phyloP scores from a whole-genome alignment of 495 filamentous ascomycete genomes.

The Ramalina peruviana region DNA sequence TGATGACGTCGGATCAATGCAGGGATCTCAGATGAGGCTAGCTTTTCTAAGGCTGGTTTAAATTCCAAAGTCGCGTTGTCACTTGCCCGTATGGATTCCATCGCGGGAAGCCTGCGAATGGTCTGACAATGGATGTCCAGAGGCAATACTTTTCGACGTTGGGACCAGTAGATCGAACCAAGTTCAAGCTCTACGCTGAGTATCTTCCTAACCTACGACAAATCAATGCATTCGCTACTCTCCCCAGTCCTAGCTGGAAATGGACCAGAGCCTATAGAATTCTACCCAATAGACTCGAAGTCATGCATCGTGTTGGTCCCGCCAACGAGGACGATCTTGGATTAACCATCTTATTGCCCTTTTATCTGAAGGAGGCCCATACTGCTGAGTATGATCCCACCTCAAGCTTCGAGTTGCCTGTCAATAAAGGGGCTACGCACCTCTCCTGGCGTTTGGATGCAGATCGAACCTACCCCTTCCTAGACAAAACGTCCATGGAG shows the following conservation, averaged over 20 bases:
- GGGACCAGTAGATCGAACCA: not conserved
- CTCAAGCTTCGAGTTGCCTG: slow-evolving; percentile 54
- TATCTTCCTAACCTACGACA: slow-evolving; percentile 76
- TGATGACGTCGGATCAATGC: too few species aligned
- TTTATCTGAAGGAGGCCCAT: slow-evolving; percentile 25
- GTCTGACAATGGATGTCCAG: too few species aligned
- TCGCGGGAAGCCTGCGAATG: too few species aligned
- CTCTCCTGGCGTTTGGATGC: slow-evolving; percentile 8
- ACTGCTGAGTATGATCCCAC: too few species aligned
- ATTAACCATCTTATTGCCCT: slow-evolving; percentile 4
- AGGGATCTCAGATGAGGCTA: too few species aligned
- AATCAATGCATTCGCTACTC: slow-evolving; percentile 57
- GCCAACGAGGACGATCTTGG: slow-evolving; percentile 24
- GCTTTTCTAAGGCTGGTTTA: too few species aligned
- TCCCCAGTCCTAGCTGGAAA: slow-evolving; percentile 27
- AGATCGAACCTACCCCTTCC: not conserved
- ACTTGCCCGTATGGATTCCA: too few species aligned
- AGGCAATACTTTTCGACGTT: too few species aligned
- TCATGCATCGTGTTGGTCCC: slow-evolving; percentile 10
- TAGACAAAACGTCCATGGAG: slow-evolving; percentile 9
- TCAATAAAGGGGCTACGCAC: slow-evolving; percentile 27
- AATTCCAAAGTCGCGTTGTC: too few species aligned
- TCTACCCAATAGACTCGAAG: too few species aligned
- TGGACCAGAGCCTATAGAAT: too few species aligned
- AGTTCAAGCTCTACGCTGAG: slow-evolving; percentile 64